Conservation (phyloP, 768 basidiomycete genomes). For the Hygrocybe coccinea region DNA sequence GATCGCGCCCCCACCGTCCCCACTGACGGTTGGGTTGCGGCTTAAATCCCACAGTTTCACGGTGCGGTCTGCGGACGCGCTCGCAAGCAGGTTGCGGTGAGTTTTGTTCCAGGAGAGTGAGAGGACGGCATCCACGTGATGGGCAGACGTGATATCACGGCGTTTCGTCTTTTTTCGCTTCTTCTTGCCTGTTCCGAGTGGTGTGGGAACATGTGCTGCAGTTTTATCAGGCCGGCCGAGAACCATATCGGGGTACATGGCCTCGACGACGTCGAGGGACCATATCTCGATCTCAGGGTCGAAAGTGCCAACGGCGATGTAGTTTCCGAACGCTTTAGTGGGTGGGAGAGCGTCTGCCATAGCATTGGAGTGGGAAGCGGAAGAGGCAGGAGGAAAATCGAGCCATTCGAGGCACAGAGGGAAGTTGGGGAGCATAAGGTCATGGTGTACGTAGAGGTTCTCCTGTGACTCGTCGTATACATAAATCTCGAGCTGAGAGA, state of each 20-base stretch:
- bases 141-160: slow-evolving; percentile 51
- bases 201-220: slow-evolving; percentile 69
- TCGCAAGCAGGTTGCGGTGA: slow-evolving; percentile 87
- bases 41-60: slow-evolving; percentile 97
- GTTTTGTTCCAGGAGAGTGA: slow-evolving; percentile 86
- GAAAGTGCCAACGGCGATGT: slow-evolving; percentile 93
- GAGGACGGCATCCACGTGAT: slow-evolving; percentile 95
- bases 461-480: slow-evolving; percentile 91
- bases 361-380: slow-evolving; percentile 33
- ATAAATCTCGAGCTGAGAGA: slow-evolving; percentile 93
- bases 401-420: slow-evolving; percentile 99
- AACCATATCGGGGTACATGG: slow-evolving; percentile 88
- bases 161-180: slow-evolving; percentile 85
- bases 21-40: slow-evolving; percentile 52
- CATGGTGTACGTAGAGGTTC: slow-evolving; percentile 94
- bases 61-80: slow-evolving; percentile 88
- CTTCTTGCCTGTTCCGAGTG: slow-evolving; percentile 92
- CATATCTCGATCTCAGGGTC: slow-evolving; percentile 99
- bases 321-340: slow-evolving; percentile 62
- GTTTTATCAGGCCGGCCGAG: slow-evolving; percentile 86
- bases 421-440: slow-evolving; percentile 95
- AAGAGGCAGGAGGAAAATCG: slow-evolving; percentile 77
- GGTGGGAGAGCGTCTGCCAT: slow-evolving; percentile 21
- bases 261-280: slow-evolving; percentile 90
- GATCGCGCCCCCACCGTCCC: slow-evolving; percentile 59